Percentiles rank a stretch among this genome's conserved stretches.
These are phyloP conservation scores for Citrus sp. DNA, from an alignment of 345 rosid genomes.

Conservation along the genomic window DNA sequence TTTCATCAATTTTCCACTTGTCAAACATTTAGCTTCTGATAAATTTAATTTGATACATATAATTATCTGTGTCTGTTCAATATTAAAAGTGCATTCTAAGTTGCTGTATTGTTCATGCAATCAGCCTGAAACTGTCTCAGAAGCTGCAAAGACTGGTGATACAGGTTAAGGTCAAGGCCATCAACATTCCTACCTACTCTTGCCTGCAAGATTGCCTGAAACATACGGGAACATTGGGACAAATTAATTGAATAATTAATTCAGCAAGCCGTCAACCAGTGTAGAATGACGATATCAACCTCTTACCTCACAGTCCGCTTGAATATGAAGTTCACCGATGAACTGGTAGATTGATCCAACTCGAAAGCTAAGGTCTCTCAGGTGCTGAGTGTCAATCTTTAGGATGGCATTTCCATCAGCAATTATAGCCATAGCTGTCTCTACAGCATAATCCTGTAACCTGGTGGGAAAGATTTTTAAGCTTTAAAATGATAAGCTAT, in stretches of 20 bases:
- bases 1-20: not conserved
- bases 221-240: not conserved
- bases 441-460: conserved; percentile 53
- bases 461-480: conserved; percentile 26
- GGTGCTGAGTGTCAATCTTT: conserved; percentile 58
- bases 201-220: conserved; percentile 69
- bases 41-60: not conserved
- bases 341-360: conserved; percentile 66
- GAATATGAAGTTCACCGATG: conserved; percentile 78
- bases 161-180: conserved; percentile 79
- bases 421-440: conserved; percentile 50
- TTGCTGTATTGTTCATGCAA: conserved; percentile 14
- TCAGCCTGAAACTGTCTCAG: conserved; percentile 60
- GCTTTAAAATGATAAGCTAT: not conserved
- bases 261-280: not conserved
- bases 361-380: conserved; percentile 66
- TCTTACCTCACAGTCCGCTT: conserved; percentile 50
- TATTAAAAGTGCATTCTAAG: conserved; percentile 1
- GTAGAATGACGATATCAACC: not conserved
- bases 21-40: not conserved
- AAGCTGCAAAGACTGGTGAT: conserved; percentile 58
- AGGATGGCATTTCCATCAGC: conserved; percentile 51
- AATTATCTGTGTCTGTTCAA: not conserved
- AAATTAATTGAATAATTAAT: no score
- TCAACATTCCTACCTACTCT: conserved; percentile 85